Evolutionary conservation across 169 alveolate genomes (phyloP).

Genomic region (Cryptosporidium xiaoi): DNA sequence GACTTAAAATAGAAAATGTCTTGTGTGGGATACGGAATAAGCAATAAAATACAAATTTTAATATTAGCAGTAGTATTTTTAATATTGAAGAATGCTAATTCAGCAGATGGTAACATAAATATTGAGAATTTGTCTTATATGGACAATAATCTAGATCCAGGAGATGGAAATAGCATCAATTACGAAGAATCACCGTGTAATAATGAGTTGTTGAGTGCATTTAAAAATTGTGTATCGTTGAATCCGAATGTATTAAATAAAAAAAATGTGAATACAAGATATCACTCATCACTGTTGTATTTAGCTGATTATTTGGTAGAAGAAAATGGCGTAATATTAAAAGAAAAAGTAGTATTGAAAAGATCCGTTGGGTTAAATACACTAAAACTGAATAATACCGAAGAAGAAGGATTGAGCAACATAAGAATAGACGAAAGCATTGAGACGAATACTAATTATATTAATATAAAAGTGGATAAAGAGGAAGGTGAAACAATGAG

Average conservation of each 20-base stretch:
- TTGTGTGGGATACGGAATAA: too few relatives aligned
- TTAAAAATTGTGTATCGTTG: slow-evolving; percentile 40
- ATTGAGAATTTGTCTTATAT: not conserved
- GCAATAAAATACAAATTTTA: too few relatives aligned
- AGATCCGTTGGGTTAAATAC: slow-evolving; percentile 12
- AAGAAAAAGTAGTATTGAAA: slow-evolving; percentile 19
- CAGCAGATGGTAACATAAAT: too few relatives aligned
- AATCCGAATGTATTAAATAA: slow-evolving; percentile 8
- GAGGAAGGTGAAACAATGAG: slow-evolving; percentile 42
- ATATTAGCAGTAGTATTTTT: too few relatives aligned
- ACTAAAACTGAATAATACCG: not conserved
- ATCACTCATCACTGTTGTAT: slow-evolving; percentile 47
- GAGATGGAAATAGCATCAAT: not conserved
- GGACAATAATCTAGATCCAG: not conserved
- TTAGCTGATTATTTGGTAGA: slow-evolving; percentile 9
- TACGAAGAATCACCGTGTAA: slow-evolving; percentile 31
- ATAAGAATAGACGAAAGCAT: not conserved
- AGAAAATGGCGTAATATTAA: not conserved
- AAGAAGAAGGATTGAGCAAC: slow-evolving; percentile 5
- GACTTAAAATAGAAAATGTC: too few relatives aligned
- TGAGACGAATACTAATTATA: not conserved
- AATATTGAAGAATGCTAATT: too few relatives aligned
- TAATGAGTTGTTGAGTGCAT: slow-evolving; percentile 1
- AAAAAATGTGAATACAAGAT: slow-evolving; percentile 1
- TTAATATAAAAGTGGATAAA: not conserved